Evolutionary conservation across 2,329 filamentous ascomycete genomes (phyloP).

Genomic region (Fusarium gaditjirri): DNA sequence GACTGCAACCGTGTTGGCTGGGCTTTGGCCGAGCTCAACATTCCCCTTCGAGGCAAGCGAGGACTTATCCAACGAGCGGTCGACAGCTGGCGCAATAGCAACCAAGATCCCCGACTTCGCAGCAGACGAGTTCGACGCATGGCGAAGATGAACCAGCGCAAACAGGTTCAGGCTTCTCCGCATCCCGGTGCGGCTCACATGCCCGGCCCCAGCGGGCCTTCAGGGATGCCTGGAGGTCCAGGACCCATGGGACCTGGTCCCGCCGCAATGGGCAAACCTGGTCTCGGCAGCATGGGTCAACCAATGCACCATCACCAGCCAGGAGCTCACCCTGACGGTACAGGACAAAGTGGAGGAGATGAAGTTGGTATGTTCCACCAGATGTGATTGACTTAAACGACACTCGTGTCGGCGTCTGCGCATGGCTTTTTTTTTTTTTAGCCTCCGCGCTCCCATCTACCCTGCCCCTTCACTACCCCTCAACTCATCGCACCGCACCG

Average conservation of each 20-base stretch:
- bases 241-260: conserved; percentile 70
- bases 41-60: conserved; percentile 89
- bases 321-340: conserved; percentile 58
- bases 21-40: conserved; percentile 93
- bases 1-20: conserved; percentile 99
- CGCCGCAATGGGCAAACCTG: conserved; percentile 71
- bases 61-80: conserved; percentile 96
- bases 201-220: conserved; percentile 72
- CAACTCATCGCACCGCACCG: conserved; percentile 17
- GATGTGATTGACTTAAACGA: conserved; percentile 71
- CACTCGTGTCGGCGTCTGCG: conserved; percentile 53
- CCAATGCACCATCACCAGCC: conserved; percentile 75
- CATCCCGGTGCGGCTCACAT: conserved; percentile 70
- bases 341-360: conserved; percentile 74
- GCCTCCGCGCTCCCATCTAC: conserved; percentile 35
- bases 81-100: conserved; percentile 99
- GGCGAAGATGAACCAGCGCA: conserved; percentile 94
- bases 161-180: conserved; percentile 70
- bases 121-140: conserved; percentile 92
- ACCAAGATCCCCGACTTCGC: conserved; percentile 90
- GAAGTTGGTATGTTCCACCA: conserved; percentile 99
- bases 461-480: conserved; percentile 29
- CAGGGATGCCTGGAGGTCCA: conserved; percentile 71
- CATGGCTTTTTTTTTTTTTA: conserved; percentile 32
- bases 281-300: conserved; percentile 73